Percentiles rank a stretch among this genome's conserved stretches.
phyloP scores from a whole-genome alignment of 306 rosid species.

The Albizia julibrissin region DNA sequence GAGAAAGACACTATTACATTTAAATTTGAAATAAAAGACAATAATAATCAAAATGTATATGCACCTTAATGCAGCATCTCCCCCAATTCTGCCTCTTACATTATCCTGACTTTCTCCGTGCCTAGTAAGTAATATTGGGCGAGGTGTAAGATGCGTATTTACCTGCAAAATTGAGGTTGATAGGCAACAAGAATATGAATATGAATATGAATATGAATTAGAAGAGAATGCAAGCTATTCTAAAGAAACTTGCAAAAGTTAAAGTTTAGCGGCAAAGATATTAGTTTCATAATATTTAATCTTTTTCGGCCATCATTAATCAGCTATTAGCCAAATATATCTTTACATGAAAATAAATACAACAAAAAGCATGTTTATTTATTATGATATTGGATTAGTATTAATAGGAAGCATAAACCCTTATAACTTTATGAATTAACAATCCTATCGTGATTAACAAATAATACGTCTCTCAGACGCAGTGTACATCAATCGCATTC shows the following conservation, averaged over 20 bases:
- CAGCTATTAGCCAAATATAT: slow-evolving; percentile 6
- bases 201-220: slow-evolving; percentile 14
- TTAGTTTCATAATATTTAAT: background rate
- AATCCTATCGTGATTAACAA: background rate
- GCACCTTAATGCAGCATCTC: slow-evolving; percentile 84
- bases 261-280: background rate
- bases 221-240: slow-evolving; percentile 9
- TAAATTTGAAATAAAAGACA: background rate
- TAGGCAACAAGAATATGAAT: slow-evolving; percentile 18
- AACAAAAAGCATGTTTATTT: background rate
- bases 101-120: slow-evolving; percentile 99
- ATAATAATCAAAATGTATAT: slow-evolving; percentile 19
- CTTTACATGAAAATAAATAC: slow-evolving; percentile 16
- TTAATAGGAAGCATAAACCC: background rate
- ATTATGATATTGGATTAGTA: background rate
- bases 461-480: background rate
- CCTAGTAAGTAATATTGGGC: slow-evolving; percentile 95
- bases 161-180: slow-evolving; percentile 56
- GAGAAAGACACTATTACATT: background rate
- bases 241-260: background rate
- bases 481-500: background rate
- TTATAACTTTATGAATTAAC: background rate
- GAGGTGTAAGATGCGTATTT: slow-evolving; percentile 97
- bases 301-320: slow-evolving; percentile 21
- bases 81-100: slow-evolving; percentile 95